Evolutionary conservation across 1,284 basidiomycete species (phyloP), one percentile per base, ranked within the genome.

Genomic region (Leccinum angustisporum): DNA sequence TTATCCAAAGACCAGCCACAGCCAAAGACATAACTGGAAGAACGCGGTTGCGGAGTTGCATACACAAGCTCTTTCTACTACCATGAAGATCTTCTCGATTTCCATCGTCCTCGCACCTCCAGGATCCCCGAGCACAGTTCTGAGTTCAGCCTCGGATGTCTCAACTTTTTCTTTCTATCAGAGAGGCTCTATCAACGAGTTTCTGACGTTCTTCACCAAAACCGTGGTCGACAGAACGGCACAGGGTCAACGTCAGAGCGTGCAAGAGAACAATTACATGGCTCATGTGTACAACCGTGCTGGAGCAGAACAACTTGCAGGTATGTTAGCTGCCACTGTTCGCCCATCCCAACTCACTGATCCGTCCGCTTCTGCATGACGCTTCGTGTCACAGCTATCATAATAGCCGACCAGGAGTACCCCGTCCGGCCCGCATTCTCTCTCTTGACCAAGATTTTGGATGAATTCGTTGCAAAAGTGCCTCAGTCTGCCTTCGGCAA

Each of bases 401-500:
- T 98, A 72, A 92, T 99, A 70, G 91, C 95, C 46, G 97, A 98
- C 79, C 85, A 92, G 58, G 97, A 99, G 74, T 99, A 99, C 79
- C 97, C 97, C 55, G 92, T 94, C 60, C 90, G 97, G 60, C 94
- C 97, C 9, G 97, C 96, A 3, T 99, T 98, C 81, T 97, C 95
- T 5, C 84, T 99, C 48, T 82, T 99, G 63, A 90, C 94, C 67
- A 99, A 98, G 80, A 76, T 97, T 25, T 84, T 99, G 25, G 97
- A 99, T 69, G 97, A 99, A 65, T 98, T 97, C 73, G 84, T 87
- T 7, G 80, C 89, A 61, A 89, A 92, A 78, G 84, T 95, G 1
- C 90, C 91, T 7, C 83, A 87, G 69, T 79, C 86, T 3, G 82
- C 88, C 54, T 92, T 85, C 74, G 75, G 77, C 63, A 87, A 83